Evolutionary conservation across 805 yeast genomes (phyloP).

Genomic region (Wickerhamiella galacta): DNA sequence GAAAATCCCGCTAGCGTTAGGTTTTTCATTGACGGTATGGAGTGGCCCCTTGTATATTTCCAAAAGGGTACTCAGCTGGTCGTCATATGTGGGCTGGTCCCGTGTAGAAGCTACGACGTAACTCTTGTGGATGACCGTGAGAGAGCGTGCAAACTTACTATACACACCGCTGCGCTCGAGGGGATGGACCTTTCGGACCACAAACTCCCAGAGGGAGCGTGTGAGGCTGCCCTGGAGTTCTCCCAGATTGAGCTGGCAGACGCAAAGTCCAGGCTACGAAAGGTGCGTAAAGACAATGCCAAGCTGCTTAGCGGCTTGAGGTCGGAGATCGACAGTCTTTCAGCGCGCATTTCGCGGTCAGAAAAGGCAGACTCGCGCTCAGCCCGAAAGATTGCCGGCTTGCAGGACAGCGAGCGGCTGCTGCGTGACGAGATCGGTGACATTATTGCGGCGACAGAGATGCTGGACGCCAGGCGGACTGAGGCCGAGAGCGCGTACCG

Average conservation of each 20-base stretch:
- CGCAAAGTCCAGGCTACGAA: conserved; percentile 41
- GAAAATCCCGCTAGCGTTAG: conserved; percentile 20
- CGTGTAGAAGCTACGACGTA: conserved; percentile 46
- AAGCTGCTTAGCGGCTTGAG: conserved; percentile 35
- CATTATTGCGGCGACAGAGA: conserved; percentile 6
- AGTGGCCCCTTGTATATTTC: conserved; percentile 45
- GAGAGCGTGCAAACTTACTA: no score
- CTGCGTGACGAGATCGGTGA: conserved; percentile 17
- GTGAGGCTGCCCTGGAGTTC: conserved; percentile 48
- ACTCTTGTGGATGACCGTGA: no score
- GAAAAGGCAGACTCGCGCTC: conserved; percentile 42
- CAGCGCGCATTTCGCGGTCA: conserved; percentile 30
- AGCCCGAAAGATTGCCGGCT: conserved; percentile 33
- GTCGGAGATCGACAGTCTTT: conserved; percentile 39
- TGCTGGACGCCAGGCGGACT: conserved; percentile 6
- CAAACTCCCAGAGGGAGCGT: conserved; percentile 41
- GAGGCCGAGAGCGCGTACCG: conserved; percentile 3
- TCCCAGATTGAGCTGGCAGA: conserved; percentile 43
- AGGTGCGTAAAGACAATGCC: conserved; percentile 39
- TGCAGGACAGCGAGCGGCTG: conserved; percentile 30
- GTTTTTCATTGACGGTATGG: conserved; percentile 42
- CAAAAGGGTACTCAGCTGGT: conserved; percentile 32
- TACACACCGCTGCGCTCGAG: conserved; percentile 12
- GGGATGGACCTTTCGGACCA: conserved; percentile 23
- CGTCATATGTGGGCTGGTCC: conserved; percentile 49